Evolutionary conservation across 345 rosid genomes (phyloP).

Genomic region (Leavenworthia alabamica): DNA sequence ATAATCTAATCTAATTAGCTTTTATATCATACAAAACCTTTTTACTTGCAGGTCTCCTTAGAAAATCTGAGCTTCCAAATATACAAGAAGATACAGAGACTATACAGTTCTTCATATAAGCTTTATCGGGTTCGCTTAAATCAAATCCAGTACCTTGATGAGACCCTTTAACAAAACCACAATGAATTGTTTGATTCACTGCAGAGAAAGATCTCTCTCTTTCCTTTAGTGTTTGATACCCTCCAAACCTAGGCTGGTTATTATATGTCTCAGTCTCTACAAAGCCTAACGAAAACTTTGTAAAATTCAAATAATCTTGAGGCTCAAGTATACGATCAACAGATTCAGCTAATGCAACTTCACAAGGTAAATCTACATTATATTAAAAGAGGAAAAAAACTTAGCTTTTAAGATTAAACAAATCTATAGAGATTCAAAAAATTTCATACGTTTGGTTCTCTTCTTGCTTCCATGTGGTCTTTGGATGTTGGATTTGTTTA

Average conservation of each 20-base stretch:
- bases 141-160: constrained; percentile 55
- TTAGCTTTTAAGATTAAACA: not conserved
- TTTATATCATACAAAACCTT: constrained; percentile 35
- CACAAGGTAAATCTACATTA: constrained; percentile 59
- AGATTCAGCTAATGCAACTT: constrained; percentile 43
- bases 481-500: constrained; percentile 15
- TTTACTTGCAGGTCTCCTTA: constrained; percentile 75
- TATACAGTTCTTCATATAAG: constrained; percentile 62
- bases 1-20: not conserved
- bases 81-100: constrained; percentile 91
- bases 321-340: constrained; percentile 54
- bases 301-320: constrained; percentile 37
- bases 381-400: too few species aligned
- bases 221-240: constrained; percentile 69
- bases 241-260: constrained; percentile 67
- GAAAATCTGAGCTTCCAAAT: constrained; percentile 86
- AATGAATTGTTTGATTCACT: constrained; percentile 58
- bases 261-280: constrained; percentile 40
- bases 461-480: constrained; percentile 31
- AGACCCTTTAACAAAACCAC: constrained; percentile 73
- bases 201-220: constrained; percentile 68
- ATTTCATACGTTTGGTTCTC: constrained; percentile 25
- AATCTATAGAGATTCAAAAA: not conserved
- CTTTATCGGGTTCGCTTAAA: constrained; percentile 55
- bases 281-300: constrained; percentile 52